Evolutionary conservation across 2,329 filamentous ascomycete genomes (phyloP), one percentile per base, ranked within the genome.

Genomic region (Cladosporium halotolerans): DNA sequence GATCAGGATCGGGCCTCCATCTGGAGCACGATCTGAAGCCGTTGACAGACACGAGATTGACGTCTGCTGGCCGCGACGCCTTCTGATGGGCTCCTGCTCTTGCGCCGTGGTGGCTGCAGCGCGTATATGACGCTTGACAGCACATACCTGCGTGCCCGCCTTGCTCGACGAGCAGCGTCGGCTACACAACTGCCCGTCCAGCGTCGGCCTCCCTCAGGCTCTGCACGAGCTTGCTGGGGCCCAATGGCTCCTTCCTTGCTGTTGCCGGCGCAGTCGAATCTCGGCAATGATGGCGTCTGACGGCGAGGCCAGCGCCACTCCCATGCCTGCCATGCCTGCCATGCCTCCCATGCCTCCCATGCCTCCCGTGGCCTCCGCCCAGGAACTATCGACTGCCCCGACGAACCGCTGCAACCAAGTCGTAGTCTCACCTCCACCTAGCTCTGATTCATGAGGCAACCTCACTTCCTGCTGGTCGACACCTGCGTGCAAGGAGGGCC

Each of bases 101-200:
- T 28, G 23, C 23, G 23, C 23, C 23, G 23, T 42, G 46, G 60
- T 60, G 59, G 60, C 60, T 60, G 58, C 59, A 58, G 57, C 45
- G 50, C 53, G 41, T 58, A 54, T 48, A 58, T 45, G 19, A 47
- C 52, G 50, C 36, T 54, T 62, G 61, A 63, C 60, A 63, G 62
- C 62, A 61, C 62, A 63, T 63, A 59, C 52, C 54, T 58, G 52
- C 52, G 39, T 39, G 53, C 23, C 45, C 41, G 43, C 45, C 51
- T 52, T 55, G 49, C 41, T 44, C 41, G 54, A 43, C 49, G 44
- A 54, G 53, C 54, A 42, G 31, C 45, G 50, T 62, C 57, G 60
- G 60, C 60, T 58, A 56, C 60, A 61, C 61, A 57, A 36, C 45
- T 43, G 39, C 23, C 23, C 23, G 7, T 28, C 23, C 23, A 28